Conservation (phyloP, 129 eudicot species). For the Arctium minus region DNA sequence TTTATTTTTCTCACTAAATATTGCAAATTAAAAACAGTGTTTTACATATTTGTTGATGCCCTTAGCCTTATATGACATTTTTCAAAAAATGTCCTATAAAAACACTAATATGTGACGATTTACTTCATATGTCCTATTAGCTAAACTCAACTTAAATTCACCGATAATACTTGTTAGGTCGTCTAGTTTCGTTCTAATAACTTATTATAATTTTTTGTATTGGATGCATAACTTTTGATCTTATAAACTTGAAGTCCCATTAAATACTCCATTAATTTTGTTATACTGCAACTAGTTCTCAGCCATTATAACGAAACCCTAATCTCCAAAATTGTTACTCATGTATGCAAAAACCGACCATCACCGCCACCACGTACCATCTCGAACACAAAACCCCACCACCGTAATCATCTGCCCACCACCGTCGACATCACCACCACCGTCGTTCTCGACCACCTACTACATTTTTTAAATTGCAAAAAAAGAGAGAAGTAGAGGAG, state of each 20-base stretch:
- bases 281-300: neutral
- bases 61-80: neutral
- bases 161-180: neutral
- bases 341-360: neutral
- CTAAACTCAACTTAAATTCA: neutral
- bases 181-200: neutral
- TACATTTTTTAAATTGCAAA: neutral
- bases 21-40: too few relatives aligned
- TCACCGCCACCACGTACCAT: neutral
- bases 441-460: conserved; percentile 16
- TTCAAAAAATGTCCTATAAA: too few relatives aligned
- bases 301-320: neutral
- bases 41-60: too few relatives aligned
- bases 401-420: neutral
- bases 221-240: neutral
- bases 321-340: neutral
- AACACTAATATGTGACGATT: neutral
- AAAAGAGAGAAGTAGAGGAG: neutral
- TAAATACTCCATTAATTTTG: neutral
- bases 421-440: neutral
- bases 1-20: too few relatives aligned
- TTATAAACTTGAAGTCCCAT: neutral
- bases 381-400: neutral
- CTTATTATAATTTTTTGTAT: neutral
- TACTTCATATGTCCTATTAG: neutral